Base-by-base conservation (phyloP, 2,329 filamentous ascomycete genomes). In the Cladorrhinum sp. region DNA sequence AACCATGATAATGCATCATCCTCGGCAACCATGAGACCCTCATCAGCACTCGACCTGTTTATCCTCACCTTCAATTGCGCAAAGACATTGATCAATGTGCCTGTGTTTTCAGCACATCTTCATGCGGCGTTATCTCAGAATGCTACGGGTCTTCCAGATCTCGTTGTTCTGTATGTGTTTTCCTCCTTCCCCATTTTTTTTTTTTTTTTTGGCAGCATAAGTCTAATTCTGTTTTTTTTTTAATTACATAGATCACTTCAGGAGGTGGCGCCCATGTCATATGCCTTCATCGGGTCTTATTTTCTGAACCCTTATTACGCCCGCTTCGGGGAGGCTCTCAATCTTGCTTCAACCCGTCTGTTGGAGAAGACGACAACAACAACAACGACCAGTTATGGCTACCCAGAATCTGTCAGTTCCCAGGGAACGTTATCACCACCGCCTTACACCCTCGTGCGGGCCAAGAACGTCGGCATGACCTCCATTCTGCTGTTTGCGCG, bases 61-160 rank as follows among this genome's bases (percentile, higher is more conserved):
- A 82, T 96, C 64, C 75, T 96, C 58, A 96, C 93, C 10, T 96
- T 95, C 79, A 98, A 98, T 73, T 96, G 91, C 70, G 94, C 84
- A 30, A 90, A 91, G 67, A 81, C 81, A 58, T 76, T 86, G 8
- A 85, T 96, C 69, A 82, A 93, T 67, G 79, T 86, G 21, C 79
- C 86, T 39, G 80, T 85, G 56, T 92, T 97, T 69, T 87, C 90
- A 14, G 77, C 83, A 10, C 87, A 92, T 70, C 78, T 96, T 66
- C 85, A 89, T 71, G 73, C 74, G 64, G 79, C 80, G 21, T 82
- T 95, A 60, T 74, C 73, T 62, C 73, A 80, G 62, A 80, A 80
- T 73, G 69, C 71, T 24, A 73, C 76, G 2, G 72, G 72, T 52
- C 71, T 86, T 65, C 82, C 82, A 7, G 80, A 85, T 62, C 64